A percentile compares a stretch with the other conserved stretches of the same genome.
Evolutionary conservation across 352 stramenopile species (phyloP).

Genomic region (Phytophthora constricta): DNA sequence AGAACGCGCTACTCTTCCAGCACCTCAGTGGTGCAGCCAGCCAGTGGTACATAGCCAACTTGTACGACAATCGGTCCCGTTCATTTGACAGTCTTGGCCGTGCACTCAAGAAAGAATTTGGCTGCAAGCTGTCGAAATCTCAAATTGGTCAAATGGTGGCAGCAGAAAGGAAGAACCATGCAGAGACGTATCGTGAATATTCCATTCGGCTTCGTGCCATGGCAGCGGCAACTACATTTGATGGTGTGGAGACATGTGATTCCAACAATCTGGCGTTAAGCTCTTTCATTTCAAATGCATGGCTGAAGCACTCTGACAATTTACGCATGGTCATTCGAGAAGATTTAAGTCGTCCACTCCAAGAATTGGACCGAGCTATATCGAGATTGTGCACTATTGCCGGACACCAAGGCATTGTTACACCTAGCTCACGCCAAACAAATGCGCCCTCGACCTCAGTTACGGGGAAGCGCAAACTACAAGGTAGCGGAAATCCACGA

Average conservation of each 20-base stretch:
- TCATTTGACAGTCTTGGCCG: not conserved
- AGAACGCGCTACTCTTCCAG: not conserved
- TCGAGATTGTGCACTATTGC: not conserved
- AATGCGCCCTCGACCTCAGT: not conserved
- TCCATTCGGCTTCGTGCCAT: not conserved
- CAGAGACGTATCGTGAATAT: slow-evolving; percentile 2
- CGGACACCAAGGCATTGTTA: slow-evolving; percentile 3
- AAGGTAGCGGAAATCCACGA: not conserved
- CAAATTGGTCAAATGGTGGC: not conserved
- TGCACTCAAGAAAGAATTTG: not conserved
- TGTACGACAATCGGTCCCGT: not conserved
- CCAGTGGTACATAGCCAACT: slow-evolving; percentile 6
- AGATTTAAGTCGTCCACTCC: not conserved
- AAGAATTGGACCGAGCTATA: slow-evolving; percentile 4
- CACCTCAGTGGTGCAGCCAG: not conserved
- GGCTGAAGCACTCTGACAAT: not conserved
- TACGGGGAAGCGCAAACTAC: not conserved
- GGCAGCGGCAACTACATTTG: not conserved
- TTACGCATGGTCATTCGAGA: not conserved
- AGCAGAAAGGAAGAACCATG: not conserved
- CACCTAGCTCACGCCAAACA: not conserved
- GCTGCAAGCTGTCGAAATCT: not conserved
- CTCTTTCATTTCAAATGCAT: not conserved
- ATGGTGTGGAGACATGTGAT: not conserved
- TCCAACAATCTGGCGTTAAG: not conserved